phyloP scores from a whole-genome alignment of 2,329 filamentous ascomycete species.

The Dactylellina cionopaga region DNA sequence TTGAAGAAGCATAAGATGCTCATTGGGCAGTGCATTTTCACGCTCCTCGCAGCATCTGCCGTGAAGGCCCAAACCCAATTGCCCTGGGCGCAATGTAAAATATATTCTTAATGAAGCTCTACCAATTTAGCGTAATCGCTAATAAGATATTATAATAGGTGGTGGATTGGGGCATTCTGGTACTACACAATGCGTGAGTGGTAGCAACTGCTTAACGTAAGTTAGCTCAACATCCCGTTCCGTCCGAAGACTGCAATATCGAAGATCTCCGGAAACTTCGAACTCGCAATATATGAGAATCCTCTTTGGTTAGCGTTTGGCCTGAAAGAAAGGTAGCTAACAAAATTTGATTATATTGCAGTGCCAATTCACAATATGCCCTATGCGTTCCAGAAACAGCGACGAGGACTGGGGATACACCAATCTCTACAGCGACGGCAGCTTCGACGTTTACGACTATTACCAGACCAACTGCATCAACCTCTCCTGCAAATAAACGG shows the following conservation, averaged over 20 bases:
- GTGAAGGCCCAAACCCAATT: conserved; percentile 5
- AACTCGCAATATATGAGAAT: too few species aligned
- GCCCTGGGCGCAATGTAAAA: conserved; percentile 10
- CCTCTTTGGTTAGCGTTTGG: too few species aligned
- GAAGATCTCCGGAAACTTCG: too few species aligned
- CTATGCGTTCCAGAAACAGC: too few species aligned
- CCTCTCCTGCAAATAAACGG: neutral
- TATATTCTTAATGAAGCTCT: neutral
- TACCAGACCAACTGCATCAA: conserved; percentile 3
- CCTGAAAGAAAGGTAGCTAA: too few species aligned
- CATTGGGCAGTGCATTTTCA: too few species aligned
- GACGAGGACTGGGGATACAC: too few species aligned
- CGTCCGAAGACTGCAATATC: neutral
- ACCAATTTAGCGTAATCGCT: neutral
- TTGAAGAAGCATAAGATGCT: too few species aligned
- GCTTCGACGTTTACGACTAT: neutral
- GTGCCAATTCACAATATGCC: too few species aligned
- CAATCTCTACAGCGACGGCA: too few species aligned
- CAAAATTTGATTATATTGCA: too few species aligned
- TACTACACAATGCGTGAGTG: neutral
- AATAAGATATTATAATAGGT: neutral
- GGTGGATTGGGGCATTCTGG: conserved; percentile 7
- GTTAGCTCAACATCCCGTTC: neutral
- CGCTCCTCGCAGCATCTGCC: neutral
- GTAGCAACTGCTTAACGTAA: conserved; percentile 13